Conservation (phyloP, 202 grass and related monocot genomes). For the Elaeis oleifera region DNA sequence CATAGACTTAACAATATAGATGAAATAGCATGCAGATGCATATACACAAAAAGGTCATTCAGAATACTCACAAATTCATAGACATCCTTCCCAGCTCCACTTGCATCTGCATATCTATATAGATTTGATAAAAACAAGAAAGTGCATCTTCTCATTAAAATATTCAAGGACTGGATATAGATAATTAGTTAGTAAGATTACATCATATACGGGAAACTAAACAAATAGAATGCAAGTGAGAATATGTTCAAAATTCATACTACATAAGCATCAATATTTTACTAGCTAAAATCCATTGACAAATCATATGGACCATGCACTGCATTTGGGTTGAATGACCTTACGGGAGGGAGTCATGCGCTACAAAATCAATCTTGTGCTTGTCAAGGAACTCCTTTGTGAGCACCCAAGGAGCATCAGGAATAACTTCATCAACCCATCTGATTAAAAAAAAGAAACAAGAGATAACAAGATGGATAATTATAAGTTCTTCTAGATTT, state of each 20-base stretch:
- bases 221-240: no score
- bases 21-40: no score
- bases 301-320: background rate
- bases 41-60: slow-evolving; percentile 9
- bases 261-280: no score
- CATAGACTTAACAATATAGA: no score
- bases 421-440: slow-evolving; percentile 99
- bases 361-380: slow-evolving; percentile 94
- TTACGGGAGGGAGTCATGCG: slow-evolving; percentile 98
- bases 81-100: slow-evolving; percentile 86
- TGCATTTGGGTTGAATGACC: slow-evolving; percentile 20
- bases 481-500: background rate
- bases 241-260: no score
- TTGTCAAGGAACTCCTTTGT: slow-evolving; percentile 82
- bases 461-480: no score
- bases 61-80: slow-evolving; percentile 77
- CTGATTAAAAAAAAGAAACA: slow-evolving; percentile 30
- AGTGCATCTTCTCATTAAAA: slow-evolving; percentile 1
- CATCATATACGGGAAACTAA: background rate
- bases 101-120: slow-evolving; percentile 90
- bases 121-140: slow-evolving; percentile 21
- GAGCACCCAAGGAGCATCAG: slow-evolving; percentile 96
- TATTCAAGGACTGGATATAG: background rate
- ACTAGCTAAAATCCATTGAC: no score
- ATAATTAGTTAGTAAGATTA: background rate